phyloP scores from a whole-genome alignment of 2,329 filamentous ascomycete genomes.

The Diaporthe ampelina region DNA sequence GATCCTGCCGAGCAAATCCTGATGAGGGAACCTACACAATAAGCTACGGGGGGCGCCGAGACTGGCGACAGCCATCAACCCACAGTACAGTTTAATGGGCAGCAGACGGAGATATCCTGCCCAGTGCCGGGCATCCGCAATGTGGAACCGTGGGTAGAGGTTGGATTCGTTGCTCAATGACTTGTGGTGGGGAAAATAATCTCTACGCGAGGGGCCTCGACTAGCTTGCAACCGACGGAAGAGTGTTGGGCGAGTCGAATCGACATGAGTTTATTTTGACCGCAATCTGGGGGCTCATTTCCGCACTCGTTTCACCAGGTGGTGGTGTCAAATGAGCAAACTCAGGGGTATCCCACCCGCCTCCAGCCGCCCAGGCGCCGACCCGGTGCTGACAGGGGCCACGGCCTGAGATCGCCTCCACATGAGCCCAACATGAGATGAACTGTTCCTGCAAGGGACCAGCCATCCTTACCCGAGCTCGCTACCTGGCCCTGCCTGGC shows the following conservation, averaged over 20 bases:
- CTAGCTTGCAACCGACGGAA: conserved; percentile 22
- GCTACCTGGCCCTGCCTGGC: neutral
- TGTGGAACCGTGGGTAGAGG: conserved; percentile 24
- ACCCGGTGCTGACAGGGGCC: conserved; percentile 23
- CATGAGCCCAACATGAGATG: conserved; percentile 31
- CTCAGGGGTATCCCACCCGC: conserved; percentile 34
- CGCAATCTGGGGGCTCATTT: conserved; percentile 27
- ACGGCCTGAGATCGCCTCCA: conserved; percentile 7
- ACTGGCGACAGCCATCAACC: neutral
- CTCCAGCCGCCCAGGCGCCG: neutral
- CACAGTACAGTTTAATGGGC: neutral
- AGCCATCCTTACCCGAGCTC: conserved; percentile 17
- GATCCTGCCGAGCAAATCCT: neutral
- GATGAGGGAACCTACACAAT: neutral
- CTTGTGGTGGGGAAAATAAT: conserved; percentile 22
- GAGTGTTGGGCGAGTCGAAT: conserved; percentile 3
- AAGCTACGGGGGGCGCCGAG: conserved; percentile 2
- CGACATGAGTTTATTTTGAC: conserved; percentile 32
- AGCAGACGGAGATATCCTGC: conserved; percentile 2
- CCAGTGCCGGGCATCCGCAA: neutral
- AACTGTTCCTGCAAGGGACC: conserved; percentile 33
- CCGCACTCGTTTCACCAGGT: conserved; percentile 28
- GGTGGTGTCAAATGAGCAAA: conserved; percentile 31
- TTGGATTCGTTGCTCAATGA: neutral
- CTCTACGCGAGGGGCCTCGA: conserved; percentile 17